These are phyloP conservation scores for Diplodia mutila DNA, from an alignment of 2,329 filamentous ascomycete species.

Conservation along the genomic window DNA sequence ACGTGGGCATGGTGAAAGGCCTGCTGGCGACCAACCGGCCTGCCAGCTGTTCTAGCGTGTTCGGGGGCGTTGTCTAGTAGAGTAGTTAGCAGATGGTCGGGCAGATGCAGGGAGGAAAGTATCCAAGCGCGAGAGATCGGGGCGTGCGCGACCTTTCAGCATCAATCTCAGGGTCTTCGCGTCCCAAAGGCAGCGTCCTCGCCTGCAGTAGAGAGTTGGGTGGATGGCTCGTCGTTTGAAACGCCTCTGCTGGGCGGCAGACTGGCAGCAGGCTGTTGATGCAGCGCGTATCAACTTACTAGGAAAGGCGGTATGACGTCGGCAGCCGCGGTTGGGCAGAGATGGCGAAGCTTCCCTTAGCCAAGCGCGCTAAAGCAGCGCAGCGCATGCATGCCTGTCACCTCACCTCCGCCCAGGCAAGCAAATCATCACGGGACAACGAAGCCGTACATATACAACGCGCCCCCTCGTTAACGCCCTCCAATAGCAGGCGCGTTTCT, in stretches of 20 bases:
- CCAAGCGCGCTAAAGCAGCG: slow-evolving; percentile 20
- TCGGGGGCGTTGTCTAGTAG: background rate
- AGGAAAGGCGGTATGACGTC: slow-evolving; percentile 21
- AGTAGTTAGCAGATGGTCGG: background rate
- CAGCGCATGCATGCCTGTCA: slow-evolving; percentile 8
- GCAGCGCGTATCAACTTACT: slow-evolving; percentile 16
- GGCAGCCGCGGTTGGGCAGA: background rate
- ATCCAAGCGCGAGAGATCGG: slow-evolving; percentile 15
- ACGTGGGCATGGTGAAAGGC: slow-evolving; percentile 8
- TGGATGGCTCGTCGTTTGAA: slow-evolving; percentile 11
- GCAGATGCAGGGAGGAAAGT: slow-evolving; percentile 13
- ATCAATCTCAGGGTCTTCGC: background rate
- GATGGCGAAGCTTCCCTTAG: slow-evolving; percentile 8
- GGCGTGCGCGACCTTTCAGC: background rate
- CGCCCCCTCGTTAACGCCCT: slow-evolving; percentile 24
- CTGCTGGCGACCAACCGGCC: background rate
- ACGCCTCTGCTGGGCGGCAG: background rate
- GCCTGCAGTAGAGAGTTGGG: background rate
- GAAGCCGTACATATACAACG: slow-evolving; percentile 41
- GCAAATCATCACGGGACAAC: slow-evolving; percentile 41
- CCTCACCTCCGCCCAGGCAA: background rate
- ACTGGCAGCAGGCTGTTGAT: background rate
- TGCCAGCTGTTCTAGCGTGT: slow-evolving; percentile 11
- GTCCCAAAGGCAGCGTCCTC: background rate
- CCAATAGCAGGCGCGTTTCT: slow-evolving; percentile 24